phyloP scores from a whole-genome alignment of 2,329 filamentous ascomycete species.

The Monilinia laxa region DNA sequence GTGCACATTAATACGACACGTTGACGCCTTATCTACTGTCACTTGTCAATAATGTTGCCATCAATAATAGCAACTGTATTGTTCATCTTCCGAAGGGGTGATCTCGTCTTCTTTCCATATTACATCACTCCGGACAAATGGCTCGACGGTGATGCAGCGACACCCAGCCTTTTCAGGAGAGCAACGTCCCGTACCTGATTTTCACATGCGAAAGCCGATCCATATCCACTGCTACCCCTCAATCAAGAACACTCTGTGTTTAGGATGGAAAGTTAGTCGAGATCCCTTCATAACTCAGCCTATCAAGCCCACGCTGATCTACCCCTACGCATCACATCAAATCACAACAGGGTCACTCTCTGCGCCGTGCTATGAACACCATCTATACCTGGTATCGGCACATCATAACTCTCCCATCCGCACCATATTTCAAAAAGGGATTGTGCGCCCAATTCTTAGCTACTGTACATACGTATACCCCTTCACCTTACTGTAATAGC shows the following conservation, averaged over 20 bases:
- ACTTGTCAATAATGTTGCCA: neutral
- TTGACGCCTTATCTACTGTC: conserved; percentile 1
- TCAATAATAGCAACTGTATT: neutral
- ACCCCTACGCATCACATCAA: neutral
- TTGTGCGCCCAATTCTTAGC: neutral
- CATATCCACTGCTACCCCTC: neutral
- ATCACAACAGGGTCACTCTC: neutral
- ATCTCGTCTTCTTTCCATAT: neutral
- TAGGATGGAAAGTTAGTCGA: too few relatives aligned
- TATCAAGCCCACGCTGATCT: neutral
- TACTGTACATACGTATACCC: too few relatives aligned
- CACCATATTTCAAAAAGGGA: neutral
- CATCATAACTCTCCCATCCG: neutral
- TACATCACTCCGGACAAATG: neutral
- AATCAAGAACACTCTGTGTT: too few relatives aligned
- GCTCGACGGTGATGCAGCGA: neutral
- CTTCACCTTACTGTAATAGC: too few relatives aligned
- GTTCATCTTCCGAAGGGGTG: neutral
- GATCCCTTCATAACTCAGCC: neutral
- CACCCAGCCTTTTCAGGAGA: neutral
- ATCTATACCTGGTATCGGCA: neutral
- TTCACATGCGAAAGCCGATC: conserved; percentile 2
- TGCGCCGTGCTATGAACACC: conserved; percentile 12
- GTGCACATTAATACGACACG: neutral
- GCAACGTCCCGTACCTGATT: neutral